phyloP scores from a whole-genome alignment of 306 rosid genomes.

The Lagenaria siceraria region DNA sequence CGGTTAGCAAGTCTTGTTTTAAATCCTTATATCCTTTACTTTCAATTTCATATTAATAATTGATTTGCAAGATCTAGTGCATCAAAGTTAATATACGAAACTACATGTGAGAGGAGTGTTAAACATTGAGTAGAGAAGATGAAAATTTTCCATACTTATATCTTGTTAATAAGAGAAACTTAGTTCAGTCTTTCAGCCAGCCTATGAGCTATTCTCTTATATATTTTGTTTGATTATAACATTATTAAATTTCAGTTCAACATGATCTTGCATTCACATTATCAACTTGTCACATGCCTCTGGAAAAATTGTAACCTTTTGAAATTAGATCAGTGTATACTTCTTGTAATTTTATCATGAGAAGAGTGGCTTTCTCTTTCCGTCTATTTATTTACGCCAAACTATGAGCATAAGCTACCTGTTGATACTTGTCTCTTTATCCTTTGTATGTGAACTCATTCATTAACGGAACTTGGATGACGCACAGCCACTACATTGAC shows the following conservation, averaged over 20 bases:
- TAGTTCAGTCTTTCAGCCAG: not conserved
- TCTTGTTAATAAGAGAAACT: not conserved
- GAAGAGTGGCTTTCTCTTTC: not conserved
- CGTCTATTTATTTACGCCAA: not conserved
- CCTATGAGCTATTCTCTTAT: not conserved
- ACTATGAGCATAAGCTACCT: not conserved
- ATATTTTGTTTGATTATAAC: not conserved
- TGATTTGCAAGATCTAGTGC: not conserved
- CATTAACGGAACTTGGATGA: not conserved
- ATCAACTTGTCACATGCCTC: not conserved
- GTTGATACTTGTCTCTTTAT: not conserved
- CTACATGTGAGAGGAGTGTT: not conserved
- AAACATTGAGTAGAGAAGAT: not conserved
- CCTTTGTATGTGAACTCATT: not conserved
- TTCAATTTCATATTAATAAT: not conserved
- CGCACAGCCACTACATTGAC: conserved; percentile 90
- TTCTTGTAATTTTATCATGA: not conserved
- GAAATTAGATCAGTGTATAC: not conserved
- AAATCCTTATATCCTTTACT: not conserved
- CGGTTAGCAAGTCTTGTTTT: not conserved
- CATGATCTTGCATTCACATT: not conserved
- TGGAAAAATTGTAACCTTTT: not conserved
- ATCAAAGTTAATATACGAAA: not conserved
- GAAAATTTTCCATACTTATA: not conserved
- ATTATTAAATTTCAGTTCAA: not conserved